A percentile compares a stretch with the other conserved stretches of the same genome.
These are phyloP conservation scores for Colletotrichum eleusines DNA, from an alignment of 2,329 filamentous ascomycete genomes.

Conservation along the genomic window DNA sequence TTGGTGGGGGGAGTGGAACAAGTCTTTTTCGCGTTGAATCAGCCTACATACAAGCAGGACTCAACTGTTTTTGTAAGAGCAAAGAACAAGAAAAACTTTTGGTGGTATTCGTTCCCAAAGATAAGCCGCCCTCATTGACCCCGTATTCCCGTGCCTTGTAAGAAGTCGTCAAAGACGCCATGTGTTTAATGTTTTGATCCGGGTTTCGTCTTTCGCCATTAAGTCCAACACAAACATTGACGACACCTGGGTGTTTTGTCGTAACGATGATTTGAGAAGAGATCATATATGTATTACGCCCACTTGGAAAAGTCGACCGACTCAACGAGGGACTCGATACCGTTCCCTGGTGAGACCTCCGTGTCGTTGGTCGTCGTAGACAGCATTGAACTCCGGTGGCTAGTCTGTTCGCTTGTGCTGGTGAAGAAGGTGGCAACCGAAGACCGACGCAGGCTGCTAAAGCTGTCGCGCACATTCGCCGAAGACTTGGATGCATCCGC, in stretches of 20 bases:
- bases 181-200: conserved; percentile 13
- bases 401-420: conserved; percentile 66
- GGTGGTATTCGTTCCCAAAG: conserved; percentile 36
- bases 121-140: conserved; percentile 19
- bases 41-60: conserved; percentile 21
- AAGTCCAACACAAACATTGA: conserved; percentile 6
- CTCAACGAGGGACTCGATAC: conserved; percentile 50
- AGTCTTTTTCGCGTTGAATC: conserved; percentile 25
- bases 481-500: conserved; percentile 55
- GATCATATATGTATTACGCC: conserved; percentile 46
- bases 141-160: conserved; percentile 9
- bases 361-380: conserved; percentile 66
- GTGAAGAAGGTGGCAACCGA: conserved; percentile 76
- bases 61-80: neutral
- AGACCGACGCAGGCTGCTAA: conserved; percentile 70
- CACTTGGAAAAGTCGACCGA: conserved; percentile 56
- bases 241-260: neutral
- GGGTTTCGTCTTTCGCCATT: conserved; percentile 12
- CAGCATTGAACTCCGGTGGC: conserved; percentile 70
- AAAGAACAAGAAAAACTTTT: conserved; percentile 35
- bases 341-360: conserved; percentile 56
- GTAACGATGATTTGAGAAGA: neutral
- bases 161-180: conserved; percentile 25
- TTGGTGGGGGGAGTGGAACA: neutral
- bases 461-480: conserved; percentile 69